A percentile compares a stretch with the other conserved stretches of the same genome.
Conservation (phyloP, 345 rosid species). For the Brassica napus region DNA sequence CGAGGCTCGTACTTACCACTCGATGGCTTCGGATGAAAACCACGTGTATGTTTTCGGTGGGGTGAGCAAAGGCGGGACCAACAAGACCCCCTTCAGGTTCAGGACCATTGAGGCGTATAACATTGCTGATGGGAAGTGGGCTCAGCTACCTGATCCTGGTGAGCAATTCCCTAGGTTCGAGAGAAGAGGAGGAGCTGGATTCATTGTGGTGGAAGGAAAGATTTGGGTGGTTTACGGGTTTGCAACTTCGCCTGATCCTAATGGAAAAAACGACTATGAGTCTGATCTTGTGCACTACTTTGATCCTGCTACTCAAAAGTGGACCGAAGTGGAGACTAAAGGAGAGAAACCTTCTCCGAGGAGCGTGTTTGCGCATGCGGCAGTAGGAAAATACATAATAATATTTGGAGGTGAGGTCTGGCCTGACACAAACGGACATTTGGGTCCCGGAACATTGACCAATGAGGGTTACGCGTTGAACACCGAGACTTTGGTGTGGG, state of each 20-base stretch:
- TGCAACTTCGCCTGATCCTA: not conserved
- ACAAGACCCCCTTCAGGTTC: not conserved
- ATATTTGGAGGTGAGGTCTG: slow-evolving; percentile 16
- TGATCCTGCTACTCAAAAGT: not conserved
- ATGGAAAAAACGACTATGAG: not conserved
- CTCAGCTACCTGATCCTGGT: slow-evolving; percentile 16
- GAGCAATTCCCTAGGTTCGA: not conserved
- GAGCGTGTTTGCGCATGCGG: slow-evolving; percentile 17
- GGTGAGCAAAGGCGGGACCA: not conserved
- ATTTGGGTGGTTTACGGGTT: slow-evolving; percentile 30
- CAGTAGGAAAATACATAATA: slow-evolving; percentile 2
- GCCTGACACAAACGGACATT: not conserved
- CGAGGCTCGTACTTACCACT: slow-evolving; percentile 1
- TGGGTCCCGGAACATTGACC: not conserved
- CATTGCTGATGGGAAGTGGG: slow-evolving; percentile 5
- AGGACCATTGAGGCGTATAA: not conserved
- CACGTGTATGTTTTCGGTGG: slow-evolving; percentile 19
- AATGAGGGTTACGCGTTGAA: slow-evolving; percentile 3
- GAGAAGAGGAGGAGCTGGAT: slow-evolving; percentile 16
- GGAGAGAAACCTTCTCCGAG: slow-evolving; percentile 9
- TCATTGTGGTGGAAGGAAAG: slow-evolving; percentile 1
- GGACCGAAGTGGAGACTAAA: slow-evolving; percentile 21
- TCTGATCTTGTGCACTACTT: not conserved
- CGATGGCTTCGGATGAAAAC: slow-evolving; percentile 7
- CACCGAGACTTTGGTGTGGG: slow-evolving; percentile 18